Percentiles rank a stretch among this genome's conserved stretches.
Conservation (phyloP, 1,284 basidiomycete genomes). For the Leccinum solheimii region DNA sequence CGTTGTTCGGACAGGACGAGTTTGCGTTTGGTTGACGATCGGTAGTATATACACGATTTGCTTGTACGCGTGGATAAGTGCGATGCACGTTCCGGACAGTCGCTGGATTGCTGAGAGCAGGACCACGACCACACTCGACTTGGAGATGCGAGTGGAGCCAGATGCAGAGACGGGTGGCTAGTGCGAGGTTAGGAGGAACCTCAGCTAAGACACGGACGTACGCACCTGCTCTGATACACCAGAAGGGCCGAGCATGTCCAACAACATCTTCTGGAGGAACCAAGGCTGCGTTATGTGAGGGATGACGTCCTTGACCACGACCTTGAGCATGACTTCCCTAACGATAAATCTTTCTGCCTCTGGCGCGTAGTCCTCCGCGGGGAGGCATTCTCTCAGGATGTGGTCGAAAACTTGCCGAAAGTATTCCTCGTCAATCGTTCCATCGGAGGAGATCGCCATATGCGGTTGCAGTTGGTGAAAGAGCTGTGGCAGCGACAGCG, state of each 20-base stretch:
- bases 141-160: conserved; percentile 41
- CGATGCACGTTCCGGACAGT: conserved; percentile 66
- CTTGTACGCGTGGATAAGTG: conserved; percentile 68
- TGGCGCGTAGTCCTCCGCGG: conserved; percentile 74
- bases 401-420: conserved; percentile 74
- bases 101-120: conserved; percentile 72
- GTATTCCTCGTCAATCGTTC: conserved; percentile 69
- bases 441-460: conserved; percentile 68
- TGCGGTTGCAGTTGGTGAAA: conserved; percentile 81
- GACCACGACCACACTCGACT: conserved; percentile 62
- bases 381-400: conserved; percentile 65
- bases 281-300: conserved; percentile 75
- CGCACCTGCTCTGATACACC: conserved; percentile 39
- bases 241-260: conserved; percentile 56
- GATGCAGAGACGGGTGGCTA: conserved; percentile 20
- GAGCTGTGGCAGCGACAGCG: conserved; percentile 57
- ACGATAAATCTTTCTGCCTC: conserved; percentile 73
- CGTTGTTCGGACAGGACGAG: conserved; percentile 8
- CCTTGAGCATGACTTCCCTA: conserved; percentile 74
- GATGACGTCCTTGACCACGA: conserved; percentile 64
- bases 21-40: conserved; percentile 52
- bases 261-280: conserved; percentile 70
- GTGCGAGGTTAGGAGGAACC: conserved; percentile 11
- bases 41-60: conserved; percentile 62
- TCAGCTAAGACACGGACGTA: conserved; percentile 1